phyloP scores from a whole-genome alignment of 2,329 filamentous ascomycete genomes.

The Sporothrix euskadiensis region DNA sequence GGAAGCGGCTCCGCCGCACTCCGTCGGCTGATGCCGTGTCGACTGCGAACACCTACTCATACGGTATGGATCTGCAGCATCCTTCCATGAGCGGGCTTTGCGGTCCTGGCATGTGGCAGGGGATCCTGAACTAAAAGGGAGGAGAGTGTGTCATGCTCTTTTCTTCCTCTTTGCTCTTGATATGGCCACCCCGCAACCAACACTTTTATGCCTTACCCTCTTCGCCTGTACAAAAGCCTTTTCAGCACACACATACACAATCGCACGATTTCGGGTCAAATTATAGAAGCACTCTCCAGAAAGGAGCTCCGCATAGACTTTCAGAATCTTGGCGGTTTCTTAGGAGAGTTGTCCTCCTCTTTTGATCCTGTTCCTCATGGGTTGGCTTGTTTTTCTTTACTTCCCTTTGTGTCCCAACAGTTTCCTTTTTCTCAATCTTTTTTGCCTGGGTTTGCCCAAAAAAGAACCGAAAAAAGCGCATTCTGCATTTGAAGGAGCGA shows the following conservation, averaged over 20 bases:
- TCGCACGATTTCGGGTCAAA: background rate
- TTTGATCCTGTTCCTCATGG: conserved; percentile 30
- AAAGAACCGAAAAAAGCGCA: conserved; percentile 23
- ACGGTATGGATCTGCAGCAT: conserved; percentile 46
- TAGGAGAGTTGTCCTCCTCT: conserved; percentile 16
- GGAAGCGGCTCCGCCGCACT: conserved; percentile 66
- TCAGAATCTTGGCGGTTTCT: background rate
- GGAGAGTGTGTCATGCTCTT: conserved; percentile 20
- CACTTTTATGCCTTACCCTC: conserved; percentile 29
- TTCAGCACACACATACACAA: background rate
- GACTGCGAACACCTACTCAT: conserved; percentile 23
- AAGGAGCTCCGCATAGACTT: conserved; percentile 14
- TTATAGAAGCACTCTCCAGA: background rate
- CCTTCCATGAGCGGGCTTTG: conserved; percentile 52
- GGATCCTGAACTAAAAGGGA: conserved; percentile 56
- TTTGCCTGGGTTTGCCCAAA: conserved; percentile 23
- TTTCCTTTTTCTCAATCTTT: conserved; percentile 24
- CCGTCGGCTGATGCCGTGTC: conserved; percentile 10
- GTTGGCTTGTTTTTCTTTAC: conserved; percentile 11
- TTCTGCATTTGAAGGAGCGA: conserved; percentile 28
- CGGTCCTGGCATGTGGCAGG: conserved; percentile 67
- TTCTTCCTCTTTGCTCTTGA: conserved; percentile 30
- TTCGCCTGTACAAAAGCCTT: conserved; percentile 25
- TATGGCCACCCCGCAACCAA: background rate
- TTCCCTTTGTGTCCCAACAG: conserved; percentile 17